phyloP scores from a whole-genome alignment of 768 basidiomycete genomes.

The Lentinula aciculospora region DNA sequence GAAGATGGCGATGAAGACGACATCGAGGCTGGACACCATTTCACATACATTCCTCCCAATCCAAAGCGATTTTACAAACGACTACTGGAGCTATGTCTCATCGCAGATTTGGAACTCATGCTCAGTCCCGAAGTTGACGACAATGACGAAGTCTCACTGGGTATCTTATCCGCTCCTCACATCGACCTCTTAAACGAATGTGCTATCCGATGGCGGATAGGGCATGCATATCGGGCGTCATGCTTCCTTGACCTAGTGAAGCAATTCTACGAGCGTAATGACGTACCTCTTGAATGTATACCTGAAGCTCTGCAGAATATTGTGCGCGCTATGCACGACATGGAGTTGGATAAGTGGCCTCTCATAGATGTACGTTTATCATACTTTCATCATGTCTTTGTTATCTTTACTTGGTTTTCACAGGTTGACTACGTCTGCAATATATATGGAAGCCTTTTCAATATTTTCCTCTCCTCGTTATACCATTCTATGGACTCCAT shows the following conservation, averaged over 20 bases:
- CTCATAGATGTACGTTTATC: conserved; percentile 64
- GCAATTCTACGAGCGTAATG: conserved; percentile 80
- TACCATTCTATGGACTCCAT: conserved; percentile 81
- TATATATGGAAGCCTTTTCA: conserved; percentile 73
- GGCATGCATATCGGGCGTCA: conserved; percentile 67
- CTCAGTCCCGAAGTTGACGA: conserved; percentile 87
- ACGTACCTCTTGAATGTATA: conserved; percentile 92
- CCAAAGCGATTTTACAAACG: conserved; percentile 82
- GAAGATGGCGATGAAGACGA: conserved; percentile 60
- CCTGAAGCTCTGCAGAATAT: conserved; percentile 82
- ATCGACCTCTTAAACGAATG: conserved; percentile 84
- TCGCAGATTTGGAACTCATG: conserved; percentile 85
- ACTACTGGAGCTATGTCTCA: conserved; percentile 77
- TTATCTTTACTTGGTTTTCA: background rate
- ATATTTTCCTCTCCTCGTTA: conserved; percentile 76
- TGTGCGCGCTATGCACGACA: conserved; percentile 63
- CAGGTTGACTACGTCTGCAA: conserved; percentile 66
- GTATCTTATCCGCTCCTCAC: conserved; percentile 78
- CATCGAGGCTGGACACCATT: conserved; percentile 66
- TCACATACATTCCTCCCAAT: conserved; percentile 88
- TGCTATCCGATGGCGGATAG: conserved; percentile 85
- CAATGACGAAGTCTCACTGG: conserved; percentile 91
- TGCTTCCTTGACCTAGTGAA: conserved; percentile 85
- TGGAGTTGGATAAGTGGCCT: conserved; percentile 73
- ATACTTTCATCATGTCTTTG: conserved; percentile 8